phyloP scores from a whole-genome alignment of 352 stramenopile species.

The Globisporangium ultimum region DNA sequence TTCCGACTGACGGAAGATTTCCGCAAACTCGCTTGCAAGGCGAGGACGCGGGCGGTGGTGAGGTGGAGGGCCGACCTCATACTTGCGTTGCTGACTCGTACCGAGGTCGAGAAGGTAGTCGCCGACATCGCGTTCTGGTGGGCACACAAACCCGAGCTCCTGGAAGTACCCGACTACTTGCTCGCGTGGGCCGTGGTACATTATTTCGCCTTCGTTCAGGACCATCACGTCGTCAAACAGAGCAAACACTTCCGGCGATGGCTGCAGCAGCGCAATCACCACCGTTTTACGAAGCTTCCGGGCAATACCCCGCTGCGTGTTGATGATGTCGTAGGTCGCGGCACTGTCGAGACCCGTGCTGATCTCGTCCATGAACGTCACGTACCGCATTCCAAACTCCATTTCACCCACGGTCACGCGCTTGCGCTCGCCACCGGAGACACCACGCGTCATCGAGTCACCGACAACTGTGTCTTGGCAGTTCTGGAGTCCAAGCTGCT shows the following conservation, averaged over 20 bases:
- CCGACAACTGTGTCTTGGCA: constrained; percentile 33
- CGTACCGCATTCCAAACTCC: constrained; percentile 69
- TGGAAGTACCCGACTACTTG: constrained; percentile 76
- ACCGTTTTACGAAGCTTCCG: constrained; percentile 42
- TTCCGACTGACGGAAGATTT: constrained; percentile 30
- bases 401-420: constrained; percentile 63
- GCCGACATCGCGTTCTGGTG: constrained; percentile 69
- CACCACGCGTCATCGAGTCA: constrained; percentile 29
- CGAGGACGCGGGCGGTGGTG: constrained; percentile 16
- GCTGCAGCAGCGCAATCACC: constrained; percentile 86
- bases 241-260: constrained; percentile 88
- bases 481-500: constrained; percentile 24
- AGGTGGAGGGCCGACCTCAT: constrained; percentile 16
- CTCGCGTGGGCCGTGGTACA: constrained; percentile 82
- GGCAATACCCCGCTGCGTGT: constrained; percentile 34
- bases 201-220: constrained; percentile 87
- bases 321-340: constrained; percentile 55
- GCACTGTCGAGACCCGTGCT: constrained; percentile 56
- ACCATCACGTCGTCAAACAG: constrained; percentile 94
- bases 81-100: constrained; percentile 35
- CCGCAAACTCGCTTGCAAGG: constrained; percentile 38
- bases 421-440: constrained; percentile 64
- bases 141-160: constrained; percentile 54
- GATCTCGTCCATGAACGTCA: constrained; percentile 84
- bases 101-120: constrained; percentile 87